Base-by-base conservation (phyloP, 106 monocot species). In the Gastrodia elata region DNA sequence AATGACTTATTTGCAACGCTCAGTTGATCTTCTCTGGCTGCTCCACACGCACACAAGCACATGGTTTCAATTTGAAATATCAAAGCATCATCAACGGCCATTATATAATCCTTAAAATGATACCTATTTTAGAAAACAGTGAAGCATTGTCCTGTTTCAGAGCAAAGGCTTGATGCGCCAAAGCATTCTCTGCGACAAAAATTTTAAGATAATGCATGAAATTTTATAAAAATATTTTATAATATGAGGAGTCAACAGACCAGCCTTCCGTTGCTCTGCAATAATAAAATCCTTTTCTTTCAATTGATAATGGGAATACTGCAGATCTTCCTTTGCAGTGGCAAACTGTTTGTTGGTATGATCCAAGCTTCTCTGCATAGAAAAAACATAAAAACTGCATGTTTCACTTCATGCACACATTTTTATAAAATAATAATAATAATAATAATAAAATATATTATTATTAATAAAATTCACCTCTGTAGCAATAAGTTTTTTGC, bases 201-300 rank as follows among this genome's bases (percentile, higher is more conserved):
- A n/a, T n/a, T n/a, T n/a, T n/a, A n/a, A n/a, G n/a, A n/a, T n/a
- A n/a, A n/a, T n/a, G n/a, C n/a, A n/a, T n/a, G n/a, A n/a, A n/a
- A n/a, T n/a, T n/a, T n/a, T n/a, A n/a, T n/a, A n/a, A n/a, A n/a
- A n/a, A n/a, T n/a, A n/a, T n/a, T n/a, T n/a, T n/a, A n/a, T n/a
- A n/a, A n/a, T n/a, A n/a, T n/a, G 39, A 64, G 39, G 2, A 28
- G 44, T 24, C 5, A n/a, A 75, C 80, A 49, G 25, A 93, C 98
- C 98, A 42, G 98, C 88, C 74, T 85, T 89, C 65, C 64, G 87
- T 72, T 93, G 93, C 39, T 99, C 83, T 11, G 87, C 80, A 68
- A 99, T 99, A 68, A 99, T 76, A 61, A 82, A 99, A 25, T 93
- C 93, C 39, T 87, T 99, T 77, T 91, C 93, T 67, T 87, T 91